phyloP scores from a whole-genome alignment of 345 rosid genomes.

The Camelina neglecta region DNA sequence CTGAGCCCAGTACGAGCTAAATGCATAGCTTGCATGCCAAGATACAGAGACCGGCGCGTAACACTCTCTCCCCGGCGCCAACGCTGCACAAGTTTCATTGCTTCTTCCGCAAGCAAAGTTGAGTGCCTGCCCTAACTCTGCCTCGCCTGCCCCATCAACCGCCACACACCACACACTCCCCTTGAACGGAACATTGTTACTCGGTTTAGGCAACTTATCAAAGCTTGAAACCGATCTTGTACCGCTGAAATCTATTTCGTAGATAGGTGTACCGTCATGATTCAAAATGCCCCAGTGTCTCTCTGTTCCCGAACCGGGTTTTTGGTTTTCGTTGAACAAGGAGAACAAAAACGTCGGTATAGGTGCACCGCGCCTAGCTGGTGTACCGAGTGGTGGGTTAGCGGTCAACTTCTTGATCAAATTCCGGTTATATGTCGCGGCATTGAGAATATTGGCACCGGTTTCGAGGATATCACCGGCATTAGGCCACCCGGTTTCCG shows the following conservation, averaged over 20 bases:
- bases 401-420: conserved; percentile 57
- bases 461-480: conserved; percentile 67
- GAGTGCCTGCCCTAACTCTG: conserved; percentile 50
- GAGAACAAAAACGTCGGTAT: conserved; percentile 74
- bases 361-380: conserved; percentile 62
- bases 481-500: conserved; percentile 93
- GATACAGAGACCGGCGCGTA: conserved; percentile 56
- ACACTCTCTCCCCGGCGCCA: conserved; percentile 63
- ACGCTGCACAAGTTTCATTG: conserved; percentile 57
- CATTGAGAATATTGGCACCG: conserved; percentile 71
- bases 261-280: conserved; percentile 53
- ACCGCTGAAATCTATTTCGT: conserved; percentile 66
- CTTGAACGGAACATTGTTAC: conserved; percentile 55
- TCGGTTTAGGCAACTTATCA: conserved; percentile 51
- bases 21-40: conserved; percentile 78
- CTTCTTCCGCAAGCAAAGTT: conserved; percentile 54
- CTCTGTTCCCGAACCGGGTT: conserved; percentile 75
- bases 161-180: conserved; percentile 77
- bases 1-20: conserved; percentile 76
- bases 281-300: conserved; percentile 76
- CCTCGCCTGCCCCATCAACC: conserved; percentile 47
- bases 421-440: conserved; percentile 79
- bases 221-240: conserved; percentile 37
- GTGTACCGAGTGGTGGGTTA: conserved; percentile 64
- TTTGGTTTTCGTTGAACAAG: conserved; percentile 67